Conservation (phyloP, 345 rosid genomes). For the Euphorbia pulcherrima region DNA sequence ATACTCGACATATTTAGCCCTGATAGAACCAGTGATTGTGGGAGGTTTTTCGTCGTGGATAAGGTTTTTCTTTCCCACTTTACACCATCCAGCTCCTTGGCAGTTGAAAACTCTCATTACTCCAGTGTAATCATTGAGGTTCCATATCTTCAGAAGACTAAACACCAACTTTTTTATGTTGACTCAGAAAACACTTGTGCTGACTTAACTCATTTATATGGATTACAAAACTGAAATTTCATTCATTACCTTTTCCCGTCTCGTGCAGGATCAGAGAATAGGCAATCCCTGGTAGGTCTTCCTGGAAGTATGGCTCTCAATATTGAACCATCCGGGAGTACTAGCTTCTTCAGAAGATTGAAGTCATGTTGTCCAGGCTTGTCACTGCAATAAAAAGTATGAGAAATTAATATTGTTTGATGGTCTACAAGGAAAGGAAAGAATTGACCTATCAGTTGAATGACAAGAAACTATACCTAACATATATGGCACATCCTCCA, state of each 20-base stretch:
- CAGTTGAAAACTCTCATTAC: slow-evolving; percentile 60
- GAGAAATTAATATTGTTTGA: slow-evolving; percentile 1
- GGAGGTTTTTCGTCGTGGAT: slow-evolving; percentile 60
- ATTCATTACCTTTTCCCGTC: slow-evolving; percentile 50
- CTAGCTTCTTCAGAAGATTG: slow-evolving; percentile 53
- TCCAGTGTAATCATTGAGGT: slow-evolving; percentile 53
- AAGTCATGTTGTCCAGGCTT: slow-evolving; percentile 71
- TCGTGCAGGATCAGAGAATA: slow-evolving; percentile 59
- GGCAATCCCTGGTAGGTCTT: slow-evolving; percentile 62
- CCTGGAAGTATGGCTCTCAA: slow-evolving; percentile 68
- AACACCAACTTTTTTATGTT: background rate
- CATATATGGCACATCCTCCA: slow-evolving; percentile 60
- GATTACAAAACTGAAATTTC: background rate
- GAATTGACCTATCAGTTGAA: background rate
- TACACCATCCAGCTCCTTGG: slow-evolving; percentile 75
- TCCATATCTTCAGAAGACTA: slow-evolving; percentile 67
- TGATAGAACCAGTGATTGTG: slow-evolving; percentile 41
- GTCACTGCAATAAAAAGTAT: slow-evolving; percentile 36
- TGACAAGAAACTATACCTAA: slow-evolving; percentile 35
- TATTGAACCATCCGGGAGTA: slow-evolving; percentile 64
- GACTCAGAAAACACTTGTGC: background rate
- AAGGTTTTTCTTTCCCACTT: slow-evolving; percentile 47
- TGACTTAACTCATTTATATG: background rate
- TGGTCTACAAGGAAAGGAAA: background rate
- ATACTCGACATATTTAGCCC: slow-evolving; percentile 55